phyloP scores from a whole-genome alignment of 108 stramenopile genomes.

The Pseudonitzschia pungens region DNA sequence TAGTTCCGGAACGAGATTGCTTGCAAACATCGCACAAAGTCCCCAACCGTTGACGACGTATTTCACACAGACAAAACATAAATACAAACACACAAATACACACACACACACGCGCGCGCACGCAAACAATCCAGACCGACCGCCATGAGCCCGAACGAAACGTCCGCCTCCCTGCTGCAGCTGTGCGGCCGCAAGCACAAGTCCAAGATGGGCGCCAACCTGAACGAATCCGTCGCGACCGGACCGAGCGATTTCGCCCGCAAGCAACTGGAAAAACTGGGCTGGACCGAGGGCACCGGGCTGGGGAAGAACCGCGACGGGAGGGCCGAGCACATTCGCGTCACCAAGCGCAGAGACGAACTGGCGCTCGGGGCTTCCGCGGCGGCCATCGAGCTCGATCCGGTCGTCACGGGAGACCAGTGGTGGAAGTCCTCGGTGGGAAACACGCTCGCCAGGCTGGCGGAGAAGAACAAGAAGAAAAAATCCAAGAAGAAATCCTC shows the following conservation, averaged over 20 bases:
- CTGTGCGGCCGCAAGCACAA: conserved; percentile 50
- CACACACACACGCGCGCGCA: no score
- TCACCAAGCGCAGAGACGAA: conserved; percentile 76
- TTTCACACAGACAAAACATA: no score
- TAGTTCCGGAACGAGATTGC: no score
- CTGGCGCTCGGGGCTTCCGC: conserved; percentile 56
- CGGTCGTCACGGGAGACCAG: conserved; percentile 38
- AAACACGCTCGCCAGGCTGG: conserved; percentile 72
- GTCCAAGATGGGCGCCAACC: conserved; percentile 47
- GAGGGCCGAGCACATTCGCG: conserved; percentile 75
- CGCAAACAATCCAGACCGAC: not conserved
- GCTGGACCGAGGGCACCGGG: conserved; percentile 90
- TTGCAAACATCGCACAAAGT: no score
- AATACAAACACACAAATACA: no score
- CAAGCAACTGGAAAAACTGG: conserved; percentile 81
- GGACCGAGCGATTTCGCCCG: conserved; percentile 64
- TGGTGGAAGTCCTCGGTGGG: conserved; percentile 89
- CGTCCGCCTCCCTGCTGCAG: not conserved
- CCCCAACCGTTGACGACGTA: no score
- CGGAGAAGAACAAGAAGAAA: conserved; percentile 23
- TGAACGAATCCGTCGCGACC: conserved; percentile 58
- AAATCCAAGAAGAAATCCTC: conserved; percentile 16
- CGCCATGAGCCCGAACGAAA: not conserved
- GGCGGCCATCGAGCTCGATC: conserved; percentile 30
- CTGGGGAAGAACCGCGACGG: conserved; percentile 86